Percentiles rank a stretch among this genome's conserved stretches.
These are phyloP conservation scores for Pythium scleroteichum DNA, from an alignment of 352 stramenopile genomes.

Conservation along the genomic window DNA sequence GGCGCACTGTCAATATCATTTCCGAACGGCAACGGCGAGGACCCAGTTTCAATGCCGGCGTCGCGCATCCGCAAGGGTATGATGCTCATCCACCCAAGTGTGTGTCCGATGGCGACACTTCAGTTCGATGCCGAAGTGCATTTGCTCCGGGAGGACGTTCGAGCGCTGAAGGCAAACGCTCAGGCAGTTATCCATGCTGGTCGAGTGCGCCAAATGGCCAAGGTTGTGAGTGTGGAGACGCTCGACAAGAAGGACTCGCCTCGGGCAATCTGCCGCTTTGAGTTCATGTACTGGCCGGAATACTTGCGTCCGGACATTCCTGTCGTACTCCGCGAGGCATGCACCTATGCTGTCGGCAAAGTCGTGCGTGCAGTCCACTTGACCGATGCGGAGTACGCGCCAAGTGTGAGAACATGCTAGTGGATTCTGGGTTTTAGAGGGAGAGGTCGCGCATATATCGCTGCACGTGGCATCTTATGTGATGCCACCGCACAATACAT, in stretches of 20 bases:
- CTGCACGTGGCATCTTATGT: not conserved
- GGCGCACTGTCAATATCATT: constrained; percentile 57
- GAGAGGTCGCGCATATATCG: not conserved
- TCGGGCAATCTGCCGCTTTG: constrained; percentile 67
- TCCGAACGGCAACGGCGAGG: not conserved
- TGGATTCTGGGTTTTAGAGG: too few species aligned
- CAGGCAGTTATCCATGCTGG: constrained; percentile 83
- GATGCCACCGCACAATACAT: too few species aligned
- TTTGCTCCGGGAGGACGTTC: constrained; percentile 50
- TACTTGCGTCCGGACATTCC: constrained; percentile 78
- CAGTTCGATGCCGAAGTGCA: constrained; percentile 82
- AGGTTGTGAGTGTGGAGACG: constrained; percentile 55
- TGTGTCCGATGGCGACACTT: constrained; percentile 55
- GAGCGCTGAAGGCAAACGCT: constrained; percentile 66
- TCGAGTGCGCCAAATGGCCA: constrained; percentile 80
- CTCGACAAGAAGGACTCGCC: constrained; percentile 20
- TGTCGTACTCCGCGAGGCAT: constrained; percentile 69
- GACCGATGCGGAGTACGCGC: constrained; percentile 31
- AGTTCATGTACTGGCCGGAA: constrained; percentile 88
- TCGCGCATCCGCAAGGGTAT: constrained; percentile 60
- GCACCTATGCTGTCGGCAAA: constrained; percentile 66
- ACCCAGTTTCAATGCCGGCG: constrained; percentile 4
- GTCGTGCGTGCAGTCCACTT: constrained; percentile 68
- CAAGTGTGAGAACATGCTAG: constrained; percentile 46
- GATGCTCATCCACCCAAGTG: constrained; percentile 73